Base-by-base conservation (phyloP, 2,329 filamentous ascomycete species). In the Talaromyces sp. region DNA sequence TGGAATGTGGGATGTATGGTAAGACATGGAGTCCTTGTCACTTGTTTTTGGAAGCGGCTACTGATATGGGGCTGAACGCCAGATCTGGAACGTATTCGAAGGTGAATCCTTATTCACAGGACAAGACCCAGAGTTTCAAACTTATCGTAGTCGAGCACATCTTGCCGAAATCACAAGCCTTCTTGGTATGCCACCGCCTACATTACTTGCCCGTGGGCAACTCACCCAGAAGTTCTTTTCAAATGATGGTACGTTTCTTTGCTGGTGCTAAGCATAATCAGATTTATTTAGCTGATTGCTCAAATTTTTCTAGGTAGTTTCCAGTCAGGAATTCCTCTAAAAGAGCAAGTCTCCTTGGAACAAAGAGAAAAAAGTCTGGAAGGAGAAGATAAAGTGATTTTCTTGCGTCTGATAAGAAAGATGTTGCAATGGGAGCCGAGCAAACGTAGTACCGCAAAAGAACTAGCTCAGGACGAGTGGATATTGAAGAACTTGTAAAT, bases 1-100 rank as follows among this genome's bases (percentile, higher is more conserved):
- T 86, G 83, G 83, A 84, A 82, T 64, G 75, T 77, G 3, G 83
- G 82, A 9, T 81, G 79, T 63, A 79, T 85, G 83, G 82, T 84
- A 74, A 73, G 77, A 47, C 31, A 13, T 22, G 22, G 10, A 39
- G n/a, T 22, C 11, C 33, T 37, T 19, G 3, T 37, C 10, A 3
- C 52, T 19, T 22, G 2, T 56, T 37, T 10, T 37, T 35, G 11
- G 7, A 3, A 52, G 4, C 4, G 3, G 13, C 7, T 37, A 9
- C n/a, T 22, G 15, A 31, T 15, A 13, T 25, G 17, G 5, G 11
- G 3, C 3, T 7, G n/a, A 22, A 19, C 11, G 33, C 52, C 62
- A 83, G 82, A 78, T 82, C 33, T 85, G 82, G 83, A 74, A 84
- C 59, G 50, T 85, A 1, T 84, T 79, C 62, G 78, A 85, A 73